Percentiles rank a stretch among this genome's conserved stretches.
phyloP scores from a whole-genome alignment of 2,329 filamentous ascomycete genomes.

The Monosporascus cannonballus region DNA sequence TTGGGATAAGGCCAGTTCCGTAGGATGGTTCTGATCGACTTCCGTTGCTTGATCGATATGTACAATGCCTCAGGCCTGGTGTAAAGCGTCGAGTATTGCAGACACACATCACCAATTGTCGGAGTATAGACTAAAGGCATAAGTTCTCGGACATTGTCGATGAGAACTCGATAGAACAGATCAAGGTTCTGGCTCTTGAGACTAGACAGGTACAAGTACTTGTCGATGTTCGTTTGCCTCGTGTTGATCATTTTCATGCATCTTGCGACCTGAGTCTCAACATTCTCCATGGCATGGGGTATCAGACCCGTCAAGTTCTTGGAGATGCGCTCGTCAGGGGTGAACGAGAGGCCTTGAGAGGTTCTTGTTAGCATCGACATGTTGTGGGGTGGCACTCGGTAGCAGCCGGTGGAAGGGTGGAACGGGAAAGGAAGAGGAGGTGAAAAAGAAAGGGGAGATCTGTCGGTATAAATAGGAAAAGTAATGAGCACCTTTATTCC shows the following conservation, averaged over 20 bases:
- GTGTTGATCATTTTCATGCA: constrained; percentile 70
- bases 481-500: constrained; percentile 54
- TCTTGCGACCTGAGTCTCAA: constrained; percentile 55
- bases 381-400: too few relatives aligned
- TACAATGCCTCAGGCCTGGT: constrained; percentile 93
- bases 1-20: constrained; percentile 86
- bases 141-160: constrained; percentile 69
- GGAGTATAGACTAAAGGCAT: constrained; percentile 85
- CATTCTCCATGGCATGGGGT: constrained; percentile 56
- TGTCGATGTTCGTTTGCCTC: constrained; percentile 67
- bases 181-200: constrained; percentile 72
- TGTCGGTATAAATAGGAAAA: constrained; percentile 7
- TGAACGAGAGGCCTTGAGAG: constrained; percentile 54
- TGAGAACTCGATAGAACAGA: constrained; percentile 77
- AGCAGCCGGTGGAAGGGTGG: too few relatives aligned
- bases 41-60: constrained; percentile 90
- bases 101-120: constrained; percentile 90
- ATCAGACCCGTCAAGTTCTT: constrained; percentile 63
- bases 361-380: constrained; percentile 8
- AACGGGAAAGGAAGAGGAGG: not conserved
- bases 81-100: constrained; percentile 94
- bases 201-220: constrained; percentile 74
- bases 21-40: constrained; percentile 81
- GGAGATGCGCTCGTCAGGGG: constrained; percentile 54
- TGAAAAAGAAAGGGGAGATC: constrained; percentile 2